These are phyloP conservation scores for Pichia kluyveri DNA, from an alignment of 805 yeast genomes.

Conservation along the genomic window DNA sequence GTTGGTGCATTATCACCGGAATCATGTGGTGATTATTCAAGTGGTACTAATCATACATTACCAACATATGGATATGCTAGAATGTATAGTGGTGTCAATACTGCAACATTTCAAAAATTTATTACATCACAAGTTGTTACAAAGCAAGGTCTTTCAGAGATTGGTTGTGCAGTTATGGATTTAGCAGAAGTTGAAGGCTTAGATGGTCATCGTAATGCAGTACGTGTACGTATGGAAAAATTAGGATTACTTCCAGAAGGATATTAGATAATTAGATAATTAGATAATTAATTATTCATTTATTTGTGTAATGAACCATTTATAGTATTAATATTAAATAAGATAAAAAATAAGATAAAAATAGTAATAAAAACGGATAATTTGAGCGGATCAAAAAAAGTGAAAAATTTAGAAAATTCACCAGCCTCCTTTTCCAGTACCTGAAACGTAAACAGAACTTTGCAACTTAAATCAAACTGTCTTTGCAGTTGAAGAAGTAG, in stretches of 20 bases:
- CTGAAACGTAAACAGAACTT: no score
- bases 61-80: constrained; percentile 98
- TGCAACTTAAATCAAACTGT: no score
- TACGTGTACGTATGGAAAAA: constrained; percentile 85
- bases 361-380: not conserved
- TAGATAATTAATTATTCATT: not conserved
- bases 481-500: no score
- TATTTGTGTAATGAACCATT: no score
- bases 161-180: constrained; percentile 95
- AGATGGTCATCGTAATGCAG: constrained; percentile 96
- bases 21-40: constrained; percentile 95
- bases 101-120: constrained; percentile 90
- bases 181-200: constrained; percentile 94
- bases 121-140: constrained; percentile 90
- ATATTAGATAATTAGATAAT: constrained; percentile 2
- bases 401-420: not conserved
- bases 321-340: no score
- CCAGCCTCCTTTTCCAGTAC: not conserved
- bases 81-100: constrained; percentile 95
- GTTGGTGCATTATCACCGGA: constrained; percentile 97
- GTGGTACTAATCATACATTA: constrained; percentile 96
- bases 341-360: not conserved
- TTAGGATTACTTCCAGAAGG: constrained; percentile 36
- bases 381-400: not conserved
- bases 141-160: constrained; percentile 72